Evolutionary conservation across 2,329 filamentous ascomycete species (phyloP).

Genomic region (Onygenales sp.): DNA sequence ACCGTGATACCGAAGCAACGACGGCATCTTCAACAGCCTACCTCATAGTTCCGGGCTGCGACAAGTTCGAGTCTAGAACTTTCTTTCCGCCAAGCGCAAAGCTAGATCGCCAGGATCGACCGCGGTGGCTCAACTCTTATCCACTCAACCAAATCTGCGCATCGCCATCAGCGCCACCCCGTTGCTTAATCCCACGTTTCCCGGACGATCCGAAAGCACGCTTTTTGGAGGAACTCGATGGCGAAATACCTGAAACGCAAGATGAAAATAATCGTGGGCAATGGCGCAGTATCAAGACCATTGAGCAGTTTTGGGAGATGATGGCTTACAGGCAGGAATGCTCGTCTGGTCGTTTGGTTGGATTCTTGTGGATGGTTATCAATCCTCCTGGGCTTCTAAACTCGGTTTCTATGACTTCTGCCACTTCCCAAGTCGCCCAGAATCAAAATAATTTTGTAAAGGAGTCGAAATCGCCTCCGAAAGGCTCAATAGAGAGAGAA

Average conservation of each 20-base stretch:
- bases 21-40: conserved; percentile 57
- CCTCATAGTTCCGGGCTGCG: conserved; percentile 77
- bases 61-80: conserved; percentile 66
- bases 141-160: conserved; percentile 66
- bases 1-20: conserved; percentile 26
- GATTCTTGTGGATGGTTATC: conserved; percentile 90
- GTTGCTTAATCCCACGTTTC: conserved; percentile 80
- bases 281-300: conserved; percentile 73
- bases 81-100: conserved; percentile 56
- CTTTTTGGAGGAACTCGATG: conserved; percentile 80
- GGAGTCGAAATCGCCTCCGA: not conserved
- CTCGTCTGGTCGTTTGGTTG: conserved; percentile 81
- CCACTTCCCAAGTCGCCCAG: not conserved
- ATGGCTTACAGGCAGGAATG: conserved; percentile 97
- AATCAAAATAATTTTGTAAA: not conserved
- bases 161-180: conserved; percentile 58
- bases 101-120: conserved; percentile 26
- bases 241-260: conserved; percentile 54
- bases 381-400: conserved; percentile 45
- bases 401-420: conserved; percentile 19
- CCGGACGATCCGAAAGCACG: conserved; percentile 93
- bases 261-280: conserved; percentile 50
- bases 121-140: conserved; percentile 50
- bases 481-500: not conserved
- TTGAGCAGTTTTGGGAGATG: conserved; percentile 97